Base-by-base conservation (phyloP, 2,329 filamentous ascomycete species). In the Colletotrichum cordylinicola region DNA sequence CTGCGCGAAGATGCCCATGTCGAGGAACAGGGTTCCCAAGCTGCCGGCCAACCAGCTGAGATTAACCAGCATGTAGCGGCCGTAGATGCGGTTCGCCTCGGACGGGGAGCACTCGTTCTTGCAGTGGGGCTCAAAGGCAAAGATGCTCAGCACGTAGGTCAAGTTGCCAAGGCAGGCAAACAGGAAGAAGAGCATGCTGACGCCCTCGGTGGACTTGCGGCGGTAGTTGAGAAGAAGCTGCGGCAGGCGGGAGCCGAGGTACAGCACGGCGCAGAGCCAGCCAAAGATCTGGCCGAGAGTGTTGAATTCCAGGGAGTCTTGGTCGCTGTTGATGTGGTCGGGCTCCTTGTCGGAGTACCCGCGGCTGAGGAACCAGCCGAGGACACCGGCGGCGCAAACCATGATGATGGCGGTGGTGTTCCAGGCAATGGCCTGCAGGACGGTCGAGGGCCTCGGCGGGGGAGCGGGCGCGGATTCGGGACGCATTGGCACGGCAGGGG, bases 91-190 rank as follows among this genome's bases (percentile, higher is more conserved):
- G 13, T 83, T 82, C 1, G 91, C 91, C 84, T 98, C 95, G 0
- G 93, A 94, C 0, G 88, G 86, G 31, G 83, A 83, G 85, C 96
- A 98, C 16, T 83, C 74, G 78, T 85, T 79, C 35, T 82, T 83
- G 78, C 95, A 98, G 35, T 90, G 87, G 0, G 96, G 95, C 75
- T 96, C 95, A 81, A 96, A 98, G 1, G 96, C 96, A 78, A 98
- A 90, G 79, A 99, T 98, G 48, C 94, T 96, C 48, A 98, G 87
- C 21, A 98, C 96, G 81, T 98, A 98, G 0, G 96, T 98, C 78
- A 98, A 84, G 83, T 99, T 99, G 3, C 97, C 97, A 8, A 98
- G 91, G 82, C 96, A 98, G 6, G 97, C 97, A 83, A 99, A 98
- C 27, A 98, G 88, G 87, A 98, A 98, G 86, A 98, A 99, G 13